Percentiles rank a stretch among this genome's conserved stretches.
phyloP scores from a whole-genome alignment of 1,284 basidiomycete species.

The Thelephora terrestris region DNA sequence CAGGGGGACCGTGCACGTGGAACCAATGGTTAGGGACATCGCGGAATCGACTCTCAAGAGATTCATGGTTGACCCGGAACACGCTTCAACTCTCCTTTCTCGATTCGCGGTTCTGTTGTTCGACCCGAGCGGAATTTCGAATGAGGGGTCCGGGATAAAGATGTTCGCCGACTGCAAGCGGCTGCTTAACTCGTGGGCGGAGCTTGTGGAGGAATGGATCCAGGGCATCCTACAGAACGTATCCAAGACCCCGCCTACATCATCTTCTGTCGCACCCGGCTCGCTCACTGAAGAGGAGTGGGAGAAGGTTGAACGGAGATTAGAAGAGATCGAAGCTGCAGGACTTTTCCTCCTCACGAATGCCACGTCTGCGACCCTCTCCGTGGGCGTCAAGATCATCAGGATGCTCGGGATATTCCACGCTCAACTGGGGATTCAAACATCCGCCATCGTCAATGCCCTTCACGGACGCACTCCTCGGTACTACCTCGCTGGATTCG shows the following conservation, averaged over 20 bases:
- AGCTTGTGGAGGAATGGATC: constrained; percentile 65
- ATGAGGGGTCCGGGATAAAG: constrained; percentile 55
- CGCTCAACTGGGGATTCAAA: constrained; percentile 29
- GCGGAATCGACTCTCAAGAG: constrained; percentile 65
- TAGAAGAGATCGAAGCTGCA: constrained; percentile 61
- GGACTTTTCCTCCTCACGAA: constrained; percentile 76
- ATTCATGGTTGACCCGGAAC: constrained; percentile 54
- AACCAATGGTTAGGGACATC: constrained; percentile 62
- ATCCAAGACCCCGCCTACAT: constrained; percentile 15
- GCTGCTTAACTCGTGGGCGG: constrained; percentile 68
- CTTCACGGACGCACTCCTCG: constrained; percentile 28
- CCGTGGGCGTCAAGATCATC: constrained; percentile 49
- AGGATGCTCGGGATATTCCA: constrained; percentile 40
- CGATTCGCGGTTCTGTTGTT: constrained; percentile 75
- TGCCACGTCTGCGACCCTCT: constrained; percentile 37
- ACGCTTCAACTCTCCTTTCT: constrained; percentile 55
- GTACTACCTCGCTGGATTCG: constrained; percentile 48
- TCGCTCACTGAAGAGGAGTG: constrained; percentile 29
- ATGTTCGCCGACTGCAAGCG: constrained; percentile 55
- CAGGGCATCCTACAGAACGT: constrained; percentile 33
- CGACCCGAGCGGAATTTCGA: constrained; percentile 55
- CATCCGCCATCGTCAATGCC: constrained; percentile 34
- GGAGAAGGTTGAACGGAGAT: constrained; percentile 28
- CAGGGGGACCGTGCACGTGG: constrained; percentile 76
- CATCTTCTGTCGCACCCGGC: not conserved